Evolutionary conservation across 257 asterid genomes (phyloP).

Genomic region (Hygrophila difformis): DNA sequence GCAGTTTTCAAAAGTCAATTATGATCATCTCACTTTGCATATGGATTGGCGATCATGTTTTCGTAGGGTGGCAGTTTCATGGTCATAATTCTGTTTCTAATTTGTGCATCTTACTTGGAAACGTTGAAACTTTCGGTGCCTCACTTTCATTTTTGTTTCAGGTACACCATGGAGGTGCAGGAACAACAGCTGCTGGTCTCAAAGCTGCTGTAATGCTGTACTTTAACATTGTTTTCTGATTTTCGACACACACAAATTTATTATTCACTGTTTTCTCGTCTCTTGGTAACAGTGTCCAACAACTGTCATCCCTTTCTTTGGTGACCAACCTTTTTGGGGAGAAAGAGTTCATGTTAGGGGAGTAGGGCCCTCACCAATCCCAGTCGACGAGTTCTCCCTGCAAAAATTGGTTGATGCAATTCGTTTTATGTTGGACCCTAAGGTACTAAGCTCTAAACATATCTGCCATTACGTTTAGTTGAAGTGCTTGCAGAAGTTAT

Average conservation of each 20-base stretch:
- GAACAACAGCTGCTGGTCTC: constrained; percentile 98
- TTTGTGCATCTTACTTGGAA: no score
- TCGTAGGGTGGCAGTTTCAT: neutral
- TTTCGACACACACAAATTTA: constrained; percentile 2
- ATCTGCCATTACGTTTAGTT: neutral
- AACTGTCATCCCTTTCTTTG: constrained; percentile 82
- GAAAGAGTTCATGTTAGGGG: constrained; percentile 84
- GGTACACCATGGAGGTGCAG: constrained; percentile 99
- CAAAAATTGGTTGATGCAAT: constrained; percentile 63
- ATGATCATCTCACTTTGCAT: constrained; percentile 5
- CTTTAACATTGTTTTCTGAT: neutral
- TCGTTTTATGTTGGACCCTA: constrained; percentile 61
- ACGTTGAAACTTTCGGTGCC: no score
- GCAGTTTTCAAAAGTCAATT: neutral
- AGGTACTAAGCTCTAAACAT: constrained; percentile 38
- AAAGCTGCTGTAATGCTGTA: constrained; percentile 68
- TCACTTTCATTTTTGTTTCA: constrained; percentile 24
- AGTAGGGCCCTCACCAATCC: constrained; percentile 84
- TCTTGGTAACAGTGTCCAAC: constrained; percentile 71
- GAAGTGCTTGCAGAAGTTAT: no score
- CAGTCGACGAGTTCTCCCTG: constrained; percentile 76
- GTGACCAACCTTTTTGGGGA: constrained; percentile 98
- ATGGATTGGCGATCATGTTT: neutral
- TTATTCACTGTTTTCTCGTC: constrained; percentile 8
- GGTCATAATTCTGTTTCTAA: no score